Evolutionary conservation across 768 basidiomycete species (phyloP), one percentile per base, ranked within the genome.

Genomic region (Tulasnella sp.): DNA sequence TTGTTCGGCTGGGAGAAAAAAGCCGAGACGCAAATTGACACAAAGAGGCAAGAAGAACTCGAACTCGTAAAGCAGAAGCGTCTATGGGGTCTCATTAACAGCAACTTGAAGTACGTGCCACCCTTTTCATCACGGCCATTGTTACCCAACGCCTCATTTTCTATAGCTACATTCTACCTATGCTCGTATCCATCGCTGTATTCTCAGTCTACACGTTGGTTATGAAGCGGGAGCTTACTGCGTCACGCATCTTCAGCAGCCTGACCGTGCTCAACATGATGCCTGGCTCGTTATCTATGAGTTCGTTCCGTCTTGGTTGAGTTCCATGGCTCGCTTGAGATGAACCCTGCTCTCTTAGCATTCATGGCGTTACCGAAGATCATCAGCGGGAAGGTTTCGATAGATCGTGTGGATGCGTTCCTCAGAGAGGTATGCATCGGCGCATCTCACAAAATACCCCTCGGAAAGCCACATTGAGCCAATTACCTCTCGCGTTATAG

Each of bases 191-290:
- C 85, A 65, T 83, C 42, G 74, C 78, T 15, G 81, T 83, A 1
- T 87, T 79, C 64, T 72, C 76, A 1, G 73, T 79, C 5, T 86
- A 82, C 60, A 76, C 75, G 10, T 29, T 74, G 0, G 65, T 76
- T 1, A 70, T 74, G 69, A 70, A 71, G 56, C 56, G 68, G 56
- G 62, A 70, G 34, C 68, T 78, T 2, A 71, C 73, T 7, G 73
- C 73, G 1, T 71, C 73, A 8, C 66, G 59, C 8, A 71, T 76
- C 29, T 76, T 76, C 65, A 72, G 72, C 15, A 68, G 73, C 0
- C 72, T 81, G 71, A 67, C 76, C 58, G 80, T 85, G 27, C 86
- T 87, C 65, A 77, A 81, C 50, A 73, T 82, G 62, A 68, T 87
- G 25, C 75, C 80, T 27, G 72, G 73, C 2, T 78, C 80, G 30